Evolutionary conservation across 345 rosid genomes (phyloP).

Genomic region (Lenwebbia sp.): DNA sequence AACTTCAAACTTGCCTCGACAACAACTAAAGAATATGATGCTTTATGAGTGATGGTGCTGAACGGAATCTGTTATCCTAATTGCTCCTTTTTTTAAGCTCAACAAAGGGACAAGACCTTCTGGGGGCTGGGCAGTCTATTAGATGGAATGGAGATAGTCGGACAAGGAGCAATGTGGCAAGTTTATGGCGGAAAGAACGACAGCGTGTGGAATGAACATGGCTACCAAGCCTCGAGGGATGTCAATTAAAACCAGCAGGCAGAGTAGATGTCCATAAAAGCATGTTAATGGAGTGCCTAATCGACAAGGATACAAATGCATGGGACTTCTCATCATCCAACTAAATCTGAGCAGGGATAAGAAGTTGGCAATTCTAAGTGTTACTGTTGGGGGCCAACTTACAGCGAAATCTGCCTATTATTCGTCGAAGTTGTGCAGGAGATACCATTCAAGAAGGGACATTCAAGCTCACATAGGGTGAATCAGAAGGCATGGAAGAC

Average conservation of each 20-base stretch:
- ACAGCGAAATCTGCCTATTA: background rate
- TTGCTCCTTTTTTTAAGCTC: background rate
- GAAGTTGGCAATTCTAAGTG: background rate
- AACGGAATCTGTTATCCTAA: background rate
- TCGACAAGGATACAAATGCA: background rate
- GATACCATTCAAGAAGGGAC: background rate
- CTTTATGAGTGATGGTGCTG: background rate
- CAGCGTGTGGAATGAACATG: background rate
- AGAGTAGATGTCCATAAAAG: background rate
- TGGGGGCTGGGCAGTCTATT: background rate
- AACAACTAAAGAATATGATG: background rate
- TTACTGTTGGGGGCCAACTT: background rate
- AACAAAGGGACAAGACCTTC: background rate
- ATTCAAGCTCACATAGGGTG: background rate
- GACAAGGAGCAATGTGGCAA: background rate
- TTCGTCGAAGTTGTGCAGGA: background rate
- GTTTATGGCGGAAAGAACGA: background rate
- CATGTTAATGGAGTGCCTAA: background rate
- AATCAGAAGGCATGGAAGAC: background rate
- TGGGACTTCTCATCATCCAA: background rate
- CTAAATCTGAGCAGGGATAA: background rate
- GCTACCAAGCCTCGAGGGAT: background rate
- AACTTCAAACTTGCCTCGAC: too few species aligned
- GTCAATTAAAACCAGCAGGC: background rate
- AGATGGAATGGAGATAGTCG: background rate